Evolutionary conservation across 1,284 basidiomycete species (phyloP).

Genomic region (Trichosporon sp.): DNA sequence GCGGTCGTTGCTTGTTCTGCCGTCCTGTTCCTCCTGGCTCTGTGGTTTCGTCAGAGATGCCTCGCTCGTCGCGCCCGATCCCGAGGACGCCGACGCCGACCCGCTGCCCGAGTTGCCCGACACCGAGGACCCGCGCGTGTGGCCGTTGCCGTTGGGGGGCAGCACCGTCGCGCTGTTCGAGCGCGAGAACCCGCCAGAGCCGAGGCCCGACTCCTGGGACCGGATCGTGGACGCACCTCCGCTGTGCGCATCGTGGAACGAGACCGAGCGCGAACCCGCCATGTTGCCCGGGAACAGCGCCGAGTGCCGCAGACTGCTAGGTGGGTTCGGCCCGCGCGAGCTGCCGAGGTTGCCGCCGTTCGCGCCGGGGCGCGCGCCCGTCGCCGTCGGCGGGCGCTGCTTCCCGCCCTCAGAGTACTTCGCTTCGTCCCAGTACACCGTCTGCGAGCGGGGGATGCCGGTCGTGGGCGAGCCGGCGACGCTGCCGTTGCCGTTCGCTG

Average conservation of each 20-base stretch:
- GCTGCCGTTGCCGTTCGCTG: neutral
- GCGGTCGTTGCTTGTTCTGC: slow-evolving; percentile 8
- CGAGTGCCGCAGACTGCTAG: slow-evolving; percentile 22
- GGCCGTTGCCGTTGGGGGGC: slow-evolving; percentile 8
- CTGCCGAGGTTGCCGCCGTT: neutral
- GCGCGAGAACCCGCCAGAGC: slow-evolving; percentile 14
- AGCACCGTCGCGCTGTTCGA: slow-evolving; percentile 19
- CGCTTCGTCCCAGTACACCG: slow-evolving; percentile 46
- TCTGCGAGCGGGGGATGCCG: slow-evolving; percentile 33
- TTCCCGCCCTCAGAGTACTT: slow-evolving; percentile 25
- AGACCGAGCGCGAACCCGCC: slow-evolving; percentile 17
- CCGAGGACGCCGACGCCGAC: slow-evolving; percentile 13
- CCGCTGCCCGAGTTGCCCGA: slow-evolving; percentile 15
- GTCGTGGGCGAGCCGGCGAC: neutral
- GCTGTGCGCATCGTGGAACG: slow-evolving; percentile 18
- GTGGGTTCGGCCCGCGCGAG: slow-evolving; percentile 5
- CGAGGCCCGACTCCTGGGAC: slow-evolving; percentile 17
- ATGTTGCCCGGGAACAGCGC: slow-evolving; percentile 13
- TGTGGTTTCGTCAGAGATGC: neutral
- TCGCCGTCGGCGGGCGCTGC: neutral
- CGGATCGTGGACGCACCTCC: slow-evolving; percentile 13
- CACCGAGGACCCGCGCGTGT: neutral
- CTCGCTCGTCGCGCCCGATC: slow-evolving; percentile 4
- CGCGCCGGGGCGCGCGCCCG: neutral
- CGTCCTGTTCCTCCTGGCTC: neutral